A percentile compares a stretch with the other conserved stretches of the same genome.
phyloP scores from a whole-genome alignment of 345 rosid species.

The Rhodamnia argentea region DNA sequence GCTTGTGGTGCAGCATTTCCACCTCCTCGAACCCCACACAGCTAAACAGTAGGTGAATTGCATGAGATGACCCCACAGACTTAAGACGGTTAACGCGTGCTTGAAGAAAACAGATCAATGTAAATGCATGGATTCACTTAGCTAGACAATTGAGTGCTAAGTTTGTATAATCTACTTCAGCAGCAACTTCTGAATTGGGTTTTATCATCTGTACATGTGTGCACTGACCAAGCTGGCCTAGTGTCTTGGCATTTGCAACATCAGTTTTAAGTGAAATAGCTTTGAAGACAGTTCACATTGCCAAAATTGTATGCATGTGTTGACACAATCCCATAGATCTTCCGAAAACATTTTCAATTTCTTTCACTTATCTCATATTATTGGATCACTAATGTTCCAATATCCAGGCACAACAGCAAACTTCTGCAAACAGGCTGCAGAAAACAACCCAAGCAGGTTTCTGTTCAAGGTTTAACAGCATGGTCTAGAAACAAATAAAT shows the following conservation, averaged over 20 bases:
- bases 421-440: not conserved
- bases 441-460: not conserved
- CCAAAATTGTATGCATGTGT: not conserved
- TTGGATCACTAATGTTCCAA: not conserved
- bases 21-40: slow-evolving; percentile 98
- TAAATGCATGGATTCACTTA: not conserved
- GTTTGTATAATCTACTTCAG: not conserved
- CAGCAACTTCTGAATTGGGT: not conserved
- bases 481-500: not conserved
- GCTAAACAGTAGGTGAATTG: slow-evolving; percentile 21
- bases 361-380: not conserved
- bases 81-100: not conserved
- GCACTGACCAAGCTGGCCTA: not conserved
- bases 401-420: not conserved
- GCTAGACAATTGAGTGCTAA: not conserved
- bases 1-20: slow-evolving; percentile 98
- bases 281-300: not conserved
- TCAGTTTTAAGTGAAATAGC: not conserved
- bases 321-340: not conserved
- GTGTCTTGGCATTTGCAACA: not conserved
- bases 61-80: not conserved
- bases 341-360: not conserved
- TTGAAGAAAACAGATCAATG: not conserved
- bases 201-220: not conserved
- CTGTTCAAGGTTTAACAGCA: not conserved